A percentile compares a stretch with the other conserved stretches of the same genome.
Evolutionary conservation across 768 basidiomycete species (phyloP).

Genomic region (Phylloporus rhodoxanthus): DNA sequence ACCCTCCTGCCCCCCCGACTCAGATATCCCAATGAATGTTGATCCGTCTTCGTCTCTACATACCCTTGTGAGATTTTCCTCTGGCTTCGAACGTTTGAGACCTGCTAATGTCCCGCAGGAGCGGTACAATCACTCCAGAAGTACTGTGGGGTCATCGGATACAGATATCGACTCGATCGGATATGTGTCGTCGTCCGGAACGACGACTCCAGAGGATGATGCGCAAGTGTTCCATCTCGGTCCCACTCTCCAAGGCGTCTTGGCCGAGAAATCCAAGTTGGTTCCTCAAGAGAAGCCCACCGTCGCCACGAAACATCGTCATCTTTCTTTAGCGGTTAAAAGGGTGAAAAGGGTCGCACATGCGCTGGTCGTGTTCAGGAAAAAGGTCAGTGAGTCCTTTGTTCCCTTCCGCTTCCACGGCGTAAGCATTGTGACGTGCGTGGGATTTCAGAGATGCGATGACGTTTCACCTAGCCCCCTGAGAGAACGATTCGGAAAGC

Average conservation of each 20-base stretch:
- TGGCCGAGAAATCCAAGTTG: slow-evolving; percentile 4
- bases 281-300: slow-evolving; percentile 2
- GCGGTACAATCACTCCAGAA: slow-evolving; percentile 10
- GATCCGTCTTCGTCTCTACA: slow-evolving; percentile 13
- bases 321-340: slow-evolving; percentile 17
- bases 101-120: slow-evolving; percentile 1
- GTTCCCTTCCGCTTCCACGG: not conserved
- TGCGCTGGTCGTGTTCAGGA: slow-evolving; percentile 20
- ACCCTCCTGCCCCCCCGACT: not conserved
- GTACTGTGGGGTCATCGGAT: slow-evolving; percentile 16
- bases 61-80: slow-evolving; percentile 3
- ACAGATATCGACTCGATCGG: slow-evolving; percentile 18
- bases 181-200: slow-evolving; percentile 27
- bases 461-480: slow-evolving; percentile 25
- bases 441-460: slow-evolving; percentile 16
- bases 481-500: slow-evolving; percentile 27
- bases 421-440: slow-evolving; percentile 1
- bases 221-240: slow-evolving; percentile 19
- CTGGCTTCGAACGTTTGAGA: too few species aligned
- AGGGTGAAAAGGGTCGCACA: slow-evolving; percentile 19
- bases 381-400: slow-evolving; percentile 14
- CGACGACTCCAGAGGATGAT: slow-evolving; percentile 31
- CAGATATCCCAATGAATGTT: slow-evolving; percentile 8
- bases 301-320: slow-evolving; percentile 10
- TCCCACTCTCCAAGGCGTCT: slow-evolving; percentile 1